Conservation (phyloP, 1,284 basidiomycete genomes). For the Sporisorium graminicola region DNA sequence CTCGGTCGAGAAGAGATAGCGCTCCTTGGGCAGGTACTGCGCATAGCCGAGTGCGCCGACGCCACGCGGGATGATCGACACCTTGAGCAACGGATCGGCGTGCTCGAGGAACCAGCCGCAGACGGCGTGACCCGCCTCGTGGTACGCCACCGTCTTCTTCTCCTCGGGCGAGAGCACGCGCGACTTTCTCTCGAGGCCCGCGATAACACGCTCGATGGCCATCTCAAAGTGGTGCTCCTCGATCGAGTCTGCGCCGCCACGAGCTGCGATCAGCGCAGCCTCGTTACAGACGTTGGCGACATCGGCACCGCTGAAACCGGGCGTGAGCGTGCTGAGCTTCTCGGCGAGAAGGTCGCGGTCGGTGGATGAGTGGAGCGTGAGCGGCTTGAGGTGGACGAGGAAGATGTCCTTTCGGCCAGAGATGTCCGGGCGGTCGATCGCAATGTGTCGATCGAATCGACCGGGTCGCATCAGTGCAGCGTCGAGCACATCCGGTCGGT, state of each 20-base stretch:
- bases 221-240: constrained; percentile 91
- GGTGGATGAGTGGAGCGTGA: constrained; percentile 72
- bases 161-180: constrained; percentile 92
- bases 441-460: constrained; percentile 96
- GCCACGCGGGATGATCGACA: constrained; percentile 97
- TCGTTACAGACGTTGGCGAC: constrained; percentile 99
- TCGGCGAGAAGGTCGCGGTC: constrained; percentile 71
- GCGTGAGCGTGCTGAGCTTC: constrained; percentile 94
- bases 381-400: constrained; percentile 88
- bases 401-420: constrained; percentile 94
- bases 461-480: constrained; percentile 94
- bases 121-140: constrained; percentile 98
- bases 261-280: constrained; percentile 93
- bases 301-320: constrained; percentile 98
- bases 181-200: constrained; percentile 94
- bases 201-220: constrained; percentile 97
- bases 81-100: constrained; percentile 95
- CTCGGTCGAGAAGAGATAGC: constrained; percentile 93
- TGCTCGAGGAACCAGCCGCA: constrained; percentile 99
- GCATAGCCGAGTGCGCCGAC: constrained; percentile 97
- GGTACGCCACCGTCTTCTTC: constrained; percentile 99
- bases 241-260: constrained; percentile 83
- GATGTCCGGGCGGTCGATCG: constrained; percentile 95
- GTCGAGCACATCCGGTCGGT: constrained; percentile 95
- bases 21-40: constrained; percentile 93